Conservation (phyloP, 345 rosid species). For the Rhizophora mangle region DNA sequence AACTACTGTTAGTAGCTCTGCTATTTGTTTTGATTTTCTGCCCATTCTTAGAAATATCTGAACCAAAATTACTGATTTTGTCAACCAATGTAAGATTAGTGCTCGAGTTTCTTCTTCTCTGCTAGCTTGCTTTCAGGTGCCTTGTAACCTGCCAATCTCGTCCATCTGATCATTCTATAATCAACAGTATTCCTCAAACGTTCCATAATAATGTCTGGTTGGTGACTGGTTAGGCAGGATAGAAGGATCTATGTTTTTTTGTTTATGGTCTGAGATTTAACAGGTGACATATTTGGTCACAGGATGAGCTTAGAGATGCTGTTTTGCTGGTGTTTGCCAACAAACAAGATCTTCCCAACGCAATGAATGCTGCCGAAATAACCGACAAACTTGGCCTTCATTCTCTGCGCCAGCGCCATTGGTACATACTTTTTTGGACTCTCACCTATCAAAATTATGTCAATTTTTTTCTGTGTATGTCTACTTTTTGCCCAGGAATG, state of each 20-base stretch:
- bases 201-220: too few species aligned
- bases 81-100: background rate
- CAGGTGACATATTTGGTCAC: background rate
- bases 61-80: background rate
- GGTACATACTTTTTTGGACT: background rate
- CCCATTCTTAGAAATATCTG: too few species aligned
- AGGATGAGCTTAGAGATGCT: background rate
- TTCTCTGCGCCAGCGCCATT: background rate
- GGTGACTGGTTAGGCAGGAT: background rate
- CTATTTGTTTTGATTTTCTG: background rate
- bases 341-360: background rate
- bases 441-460: background rate
- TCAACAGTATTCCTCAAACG: background rate
- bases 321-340: background rate
- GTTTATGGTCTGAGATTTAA: background rate
- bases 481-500: background rate
- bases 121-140: background rate
- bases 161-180: background rate
- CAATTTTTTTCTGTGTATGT: background rate
- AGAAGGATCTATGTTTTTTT: background rate
- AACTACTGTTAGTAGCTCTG: too few species aligned
- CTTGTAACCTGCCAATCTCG: background rate
- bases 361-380: background rate
- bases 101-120: background rate
- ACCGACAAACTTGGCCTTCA: background rate